Conservation (phyloP, 2,329 filamentous ascomycete genomes). For the Periconia digitata region DNA sequence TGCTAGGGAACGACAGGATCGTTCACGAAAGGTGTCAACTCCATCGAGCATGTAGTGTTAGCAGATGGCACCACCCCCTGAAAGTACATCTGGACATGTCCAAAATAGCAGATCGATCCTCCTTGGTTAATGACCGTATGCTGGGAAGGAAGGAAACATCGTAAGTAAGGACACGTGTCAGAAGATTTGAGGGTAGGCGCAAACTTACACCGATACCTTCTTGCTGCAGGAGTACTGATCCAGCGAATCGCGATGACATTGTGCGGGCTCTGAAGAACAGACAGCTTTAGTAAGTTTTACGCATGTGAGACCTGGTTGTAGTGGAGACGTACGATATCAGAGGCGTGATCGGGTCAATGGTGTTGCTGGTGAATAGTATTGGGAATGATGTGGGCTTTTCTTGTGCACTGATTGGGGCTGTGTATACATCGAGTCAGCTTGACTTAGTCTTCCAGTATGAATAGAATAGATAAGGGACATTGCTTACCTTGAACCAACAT, state of each 20-base stretch:
- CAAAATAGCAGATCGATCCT: neutral
- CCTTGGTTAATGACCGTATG: neutral
- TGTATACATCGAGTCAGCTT: no score
- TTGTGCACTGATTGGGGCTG: neutral
- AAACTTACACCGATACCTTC: neutral
- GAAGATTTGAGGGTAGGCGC: neutral
- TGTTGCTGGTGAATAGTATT: neutral
- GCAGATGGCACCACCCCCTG: neutral
- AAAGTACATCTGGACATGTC: neutral
- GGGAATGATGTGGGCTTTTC: neutral
- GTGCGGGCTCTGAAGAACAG: neutral
- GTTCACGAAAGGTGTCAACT: neutral
- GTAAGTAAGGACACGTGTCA: neutral
- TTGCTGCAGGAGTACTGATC: neutral
- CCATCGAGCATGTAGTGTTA: neutral
- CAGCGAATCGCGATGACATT: neutral
- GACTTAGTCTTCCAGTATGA: neutral
- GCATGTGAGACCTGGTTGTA: neutral
- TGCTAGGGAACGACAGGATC: no score
- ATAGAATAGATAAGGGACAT: neutral
- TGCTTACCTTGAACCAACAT: conserved; percentile 1
- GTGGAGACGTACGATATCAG: neutral
- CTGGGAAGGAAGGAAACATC: neutral
- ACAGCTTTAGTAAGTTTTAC: neutral
- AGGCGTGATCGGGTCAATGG: neutral